Conservation (phyloP, 2,329 filamentous ascomycete genomes). For the Colletotrichum higginsianum region DNA sequence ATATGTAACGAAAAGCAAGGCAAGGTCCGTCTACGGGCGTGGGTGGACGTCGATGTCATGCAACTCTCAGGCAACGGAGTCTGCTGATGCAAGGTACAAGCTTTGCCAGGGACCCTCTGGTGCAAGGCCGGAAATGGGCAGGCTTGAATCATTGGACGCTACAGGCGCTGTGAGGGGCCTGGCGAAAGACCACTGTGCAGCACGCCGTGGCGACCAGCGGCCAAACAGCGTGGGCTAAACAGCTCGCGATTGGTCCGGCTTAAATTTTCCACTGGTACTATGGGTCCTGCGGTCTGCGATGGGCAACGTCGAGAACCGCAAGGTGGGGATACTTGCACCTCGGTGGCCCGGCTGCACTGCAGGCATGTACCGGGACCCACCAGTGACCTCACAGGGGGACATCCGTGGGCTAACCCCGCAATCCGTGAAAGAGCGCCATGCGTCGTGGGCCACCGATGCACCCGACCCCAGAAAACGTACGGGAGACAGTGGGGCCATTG, state of each 20-base stretch:
- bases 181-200: conserved; percentile 18
- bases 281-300: conserved; percentile 10
- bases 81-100: conserved; percentile 43
- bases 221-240: not conserved
- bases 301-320: conserved; percentile 2
- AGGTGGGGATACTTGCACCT: conserved; percentile 32
- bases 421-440: conserved; percentile 42
- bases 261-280: not conserved
- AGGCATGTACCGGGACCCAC: conserved; percentile 40
- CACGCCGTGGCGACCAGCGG: not conserved
- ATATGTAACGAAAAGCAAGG: conserved; percentile 25
- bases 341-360: conserved; percentile 28
- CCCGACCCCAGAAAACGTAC: conserved; percentile 49
- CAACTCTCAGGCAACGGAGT: conserved; percentile 40
- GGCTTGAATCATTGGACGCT: conserved; percentile 32
- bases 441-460: conserved; percentile 41
- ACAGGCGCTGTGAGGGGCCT: conserved; percentile 3
- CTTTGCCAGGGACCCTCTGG: conserved; percentile 38
- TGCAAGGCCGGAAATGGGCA: conserved; percentile 31
- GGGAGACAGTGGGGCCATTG: conserved; percentile 41
- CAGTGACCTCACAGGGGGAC: conserved; percentile 39
- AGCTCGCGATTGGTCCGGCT: conserved; percentile 21
- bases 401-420: conserved; percentile 47
- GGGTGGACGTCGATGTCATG: conserved; percentile 34
- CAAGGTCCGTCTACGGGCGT: conserved; percentile 16